Evolutionary conservation across 768 basidiomycete genomes (phyloP), one percentile per base, ranked within the genome.

Genomic region (Mycena chlorophos): DNA sequence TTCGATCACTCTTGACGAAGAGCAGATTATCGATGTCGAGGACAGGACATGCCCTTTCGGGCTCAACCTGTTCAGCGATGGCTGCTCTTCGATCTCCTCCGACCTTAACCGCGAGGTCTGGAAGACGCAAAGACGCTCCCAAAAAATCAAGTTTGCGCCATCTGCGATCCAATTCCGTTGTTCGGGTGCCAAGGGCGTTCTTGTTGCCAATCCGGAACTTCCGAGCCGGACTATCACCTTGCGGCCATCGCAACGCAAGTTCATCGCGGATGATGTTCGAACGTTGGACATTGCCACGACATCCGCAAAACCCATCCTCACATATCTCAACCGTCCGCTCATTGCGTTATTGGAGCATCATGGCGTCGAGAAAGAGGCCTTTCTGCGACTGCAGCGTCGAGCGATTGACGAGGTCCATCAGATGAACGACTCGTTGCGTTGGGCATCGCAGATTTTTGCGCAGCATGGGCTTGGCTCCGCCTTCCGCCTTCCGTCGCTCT

Each of bases 341-440:
- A 79, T 84, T 51, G 71, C 74, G 31, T 68, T 83, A 13, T 62
- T 83, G 42, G 81, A 81, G 48, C 71, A 74, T 48, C 75, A 78
- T 17, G 74, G 75, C 3, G 69, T 78, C n/a, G 60, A 63, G 19
- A 17, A 26, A 5, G 48, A 62, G 1, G 68, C 69, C 5, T 75
- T 81, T 50, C 55, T 73, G 16, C 25, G 58, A 0, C 61, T 80
- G 25, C 82, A 81, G 55, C 54, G 68, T 17, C 49, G 49, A 4
- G 73, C 76, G 19, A 73, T 80, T 56, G 12, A 59, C 2, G 70
- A 75, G 39, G 73, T 76, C 3, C 64, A 73, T 31, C 64, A 62
- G 14, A 64, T 77, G 23, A 71, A 63, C 16, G 25, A 43, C 8
- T 74, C 75, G 12, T 66, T 78, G n/a, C 19, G 28, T 2, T 60